Conservation (phyloP, 2,329 filamentous ascomycete genomes). For the Calonectria hawksworthii region DNA sequence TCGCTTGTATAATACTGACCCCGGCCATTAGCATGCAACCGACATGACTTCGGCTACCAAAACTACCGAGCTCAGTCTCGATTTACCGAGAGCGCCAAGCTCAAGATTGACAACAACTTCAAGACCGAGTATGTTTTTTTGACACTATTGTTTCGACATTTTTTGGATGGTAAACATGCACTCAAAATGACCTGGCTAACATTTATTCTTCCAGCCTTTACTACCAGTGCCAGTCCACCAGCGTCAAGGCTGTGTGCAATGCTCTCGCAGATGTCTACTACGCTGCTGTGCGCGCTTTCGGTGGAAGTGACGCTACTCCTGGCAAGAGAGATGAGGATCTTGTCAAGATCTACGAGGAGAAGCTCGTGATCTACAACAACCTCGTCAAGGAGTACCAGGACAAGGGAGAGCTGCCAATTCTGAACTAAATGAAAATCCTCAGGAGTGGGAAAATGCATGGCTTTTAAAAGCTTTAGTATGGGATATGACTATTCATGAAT, state of each 20-base stretch:
- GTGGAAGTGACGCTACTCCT: constrained; percentile 47
- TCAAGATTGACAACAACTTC: constrained; percentile 63
- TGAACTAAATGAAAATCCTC: constrained; percentile 8
- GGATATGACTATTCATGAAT: neutral
- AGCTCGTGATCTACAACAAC: constrained; percentile 50
- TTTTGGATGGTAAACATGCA: neutral
- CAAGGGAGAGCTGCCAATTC: constrained; percentile 44
- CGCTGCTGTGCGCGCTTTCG: constrained; percentile 53
- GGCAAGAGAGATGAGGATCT: constrained; percentile 46
- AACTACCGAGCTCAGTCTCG: constrained; percentile 65
- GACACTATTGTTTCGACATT: too few relatives aligned
- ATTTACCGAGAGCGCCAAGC: constrained; percentile 57
- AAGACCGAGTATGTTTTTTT: constrained; percentile 53
- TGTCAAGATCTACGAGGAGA: constrained; percentile 49
- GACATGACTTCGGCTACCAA: constrained; percentile 69
- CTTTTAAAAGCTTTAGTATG: neutral
- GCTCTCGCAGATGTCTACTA: constrained; percentile 56
- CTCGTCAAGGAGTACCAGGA: constrained; percentile 51
- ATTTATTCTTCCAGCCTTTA: neutral
- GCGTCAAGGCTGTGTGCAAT: constrained; percentile 20
- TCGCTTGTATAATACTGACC: neutral
- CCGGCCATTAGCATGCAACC: constrained; percentile 54
- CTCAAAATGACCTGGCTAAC: neutral
- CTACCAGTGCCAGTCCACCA: constrained; percentile 23
- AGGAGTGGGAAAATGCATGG: too few relatives aligned